A percentile compares a stretch with the other conserved stretches of the same genome.
Conservation (phyloP, 208 protist species). For the Acanthamoeba royreba region DNA sequence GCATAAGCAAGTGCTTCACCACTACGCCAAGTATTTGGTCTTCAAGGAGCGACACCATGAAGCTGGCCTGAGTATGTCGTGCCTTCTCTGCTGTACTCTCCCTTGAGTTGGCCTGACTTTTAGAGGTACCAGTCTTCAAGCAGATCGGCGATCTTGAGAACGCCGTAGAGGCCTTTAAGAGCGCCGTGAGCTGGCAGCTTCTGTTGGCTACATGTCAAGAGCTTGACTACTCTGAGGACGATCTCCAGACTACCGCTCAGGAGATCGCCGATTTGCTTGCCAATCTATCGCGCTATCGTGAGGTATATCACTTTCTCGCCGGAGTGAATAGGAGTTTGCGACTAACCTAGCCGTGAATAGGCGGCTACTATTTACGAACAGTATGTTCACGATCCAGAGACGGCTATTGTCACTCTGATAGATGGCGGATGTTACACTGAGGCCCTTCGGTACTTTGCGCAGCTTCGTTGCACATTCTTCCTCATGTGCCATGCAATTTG, state of each 20-base stretch:
- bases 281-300: constrained; percentile 20
- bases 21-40: constrained; percentile 32
- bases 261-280: constrained; percentile 21
- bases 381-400: background rate
- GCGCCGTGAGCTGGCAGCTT: constrained; percentile 34
- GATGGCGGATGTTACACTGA: background rate
- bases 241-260: background rate
- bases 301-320: background rate
- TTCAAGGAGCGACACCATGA: background rate
- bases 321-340: background rate
- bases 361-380: background rate
- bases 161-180: constrained; percentile 37
- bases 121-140: background rate
- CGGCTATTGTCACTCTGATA: background rate
- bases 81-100: background rate
- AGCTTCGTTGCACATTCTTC: background rate
- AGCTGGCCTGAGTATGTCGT: background rate
- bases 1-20: background rate
- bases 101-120: background rate
- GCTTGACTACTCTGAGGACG: background rate
- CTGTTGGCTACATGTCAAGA: background rate
- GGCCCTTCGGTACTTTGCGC: background rate
- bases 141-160: constrained; percentile 40
- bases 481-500: background rate
- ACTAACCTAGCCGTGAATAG: background rate